Conservation (phyloP, 75 land plant genomes). For the Picea sitchensis region DNA sequence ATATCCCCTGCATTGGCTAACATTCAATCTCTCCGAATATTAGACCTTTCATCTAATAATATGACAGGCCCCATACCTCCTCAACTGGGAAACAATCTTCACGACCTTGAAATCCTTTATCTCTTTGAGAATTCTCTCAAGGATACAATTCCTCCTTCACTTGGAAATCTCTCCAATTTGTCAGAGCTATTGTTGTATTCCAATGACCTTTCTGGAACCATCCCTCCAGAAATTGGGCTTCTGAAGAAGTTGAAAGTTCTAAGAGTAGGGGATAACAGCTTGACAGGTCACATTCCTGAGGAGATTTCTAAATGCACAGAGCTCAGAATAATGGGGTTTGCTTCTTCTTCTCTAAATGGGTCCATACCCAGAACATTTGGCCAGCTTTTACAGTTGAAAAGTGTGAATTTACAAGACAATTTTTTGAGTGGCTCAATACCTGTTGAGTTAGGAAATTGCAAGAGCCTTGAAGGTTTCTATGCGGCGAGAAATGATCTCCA, state of each 20-base stretch:
- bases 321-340: conserved; percentile 46
- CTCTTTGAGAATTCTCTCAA: conserved; percentile 19
- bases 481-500: conserved; percentile 41
- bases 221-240: conserved; percentile 53
- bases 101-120: conserved; percentile 20
- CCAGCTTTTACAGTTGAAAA: conserved; percentile 25
- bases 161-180: conserved; percentile 43
- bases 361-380: conserved; percentile 56
- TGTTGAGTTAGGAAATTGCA: conserved; percentile 47
- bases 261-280: conserved; percentile 51
- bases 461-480: conserved; percentile 30
- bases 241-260: conserved; percentile 43
- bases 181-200: conserved; percentile 38
- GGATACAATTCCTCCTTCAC: conserved; percentile 19
- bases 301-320: conserved; percentile 38
- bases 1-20: conserved; percentile 48
- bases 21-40: conserved; percentile 31
- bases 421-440: conserved; percentile 63
- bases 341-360: conserved; percentile 53
- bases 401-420: conserved; percentile 43
- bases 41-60: conserved; percentile 70
- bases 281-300: conserved; percentile 62
- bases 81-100: conserved; percentile 18
- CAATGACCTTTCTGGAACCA: conserved; percentile 55
- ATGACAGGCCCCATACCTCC: conserved; percentile 69